Evolutionary conservation across 2,329 filamentous ascomycete species (phyloP), one percentile per base, ranked within the genome.

Genomic region (Rasamsonia emersonii): DNA sequence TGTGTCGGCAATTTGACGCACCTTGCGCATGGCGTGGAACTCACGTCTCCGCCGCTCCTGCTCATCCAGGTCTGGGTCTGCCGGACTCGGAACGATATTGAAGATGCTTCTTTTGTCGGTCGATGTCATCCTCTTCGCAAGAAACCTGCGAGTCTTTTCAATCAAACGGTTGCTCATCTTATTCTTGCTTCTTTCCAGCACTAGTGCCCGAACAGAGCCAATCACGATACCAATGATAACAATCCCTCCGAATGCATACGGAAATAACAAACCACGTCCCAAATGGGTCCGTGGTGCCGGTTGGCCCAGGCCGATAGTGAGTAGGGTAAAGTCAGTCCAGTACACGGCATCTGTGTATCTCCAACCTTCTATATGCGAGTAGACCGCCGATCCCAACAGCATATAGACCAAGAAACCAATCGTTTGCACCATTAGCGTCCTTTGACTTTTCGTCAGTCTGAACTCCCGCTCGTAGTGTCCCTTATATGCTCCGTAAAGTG

Each of bases 391-490:
- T 24, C 61, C 60, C 5, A 53, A 45, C 8, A 62, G 46, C 15
- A 62, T 48, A 35, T 63, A 65, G 8, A 61, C 44, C 35, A 59
- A 44, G 31, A 59, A 61, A 5, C 52, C 45, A 26, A 64, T 63
- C 6, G 59, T 65, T 28, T 65, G 61, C 14, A 65, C 39, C 61
- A 65, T 65, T 27, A 65, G 39, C 8, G 73, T 76, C 11, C 73
- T 56, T 45, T 77, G 74, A 20, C 67, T 67, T 14, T 61, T 58
- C 0, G 70, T 76, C 4, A 77, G 58, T 9, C 65, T 60, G 49
- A 75, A 77, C 15, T 72, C 65, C 35, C 65, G 68, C n/a, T 61
- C 59, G 39, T 74, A 77, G 35, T 74, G 66, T 0, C 65, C 65
- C 33, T 53, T 62, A 36, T 60, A 64, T 3, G 73, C 73, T 4